Base-by-base conservation (phyloP, 2,329 filamentous ascomycete species). In the Fulvia fulva region DNA sequence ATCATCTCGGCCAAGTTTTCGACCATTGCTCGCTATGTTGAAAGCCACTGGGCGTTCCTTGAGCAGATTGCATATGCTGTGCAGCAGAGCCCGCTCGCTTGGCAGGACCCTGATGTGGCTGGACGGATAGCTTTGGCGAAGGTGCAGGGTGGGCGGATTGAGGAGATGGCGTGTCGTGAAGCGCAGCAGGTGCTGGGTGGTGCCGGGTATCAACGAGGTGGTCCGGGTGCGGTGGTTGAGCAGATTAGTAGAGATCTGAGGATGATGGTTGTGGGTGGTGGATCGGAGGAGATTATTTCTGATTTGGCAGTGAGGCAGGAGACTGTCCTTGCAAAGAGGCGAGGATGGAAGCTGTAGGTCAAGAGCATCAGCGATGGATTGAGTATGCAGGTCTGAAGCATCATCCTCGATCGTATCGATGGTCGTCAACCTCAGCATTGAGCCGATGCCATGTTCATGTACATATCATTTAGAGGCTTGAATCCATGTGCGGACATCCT, bases 181-280 rank as follows among this genome's bases (percentile, higher is more conserved):
- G 80, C 81, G 2, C 81, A 83, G 68, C 81, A 84, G 67, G 75
- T 83, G 14, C 72, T 83, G 65, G 80, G 80, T 8, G 80, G 80
- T 0, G 74, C 78, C 4, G 80, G 80, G 2, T 83, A 83, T 69
- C 77, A 80, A 45, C 77, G 74, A 61, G 85, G 69, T 8, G 80
- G 80, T 0, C 78, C 76, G 43, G 80, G 80, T 2, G 79, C 73
- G 32, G 74, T 76, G 1, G 77, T 83, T 43, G 81, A 83, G 67
- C 79, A 81, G 62, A 81, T 83, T 53, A 80, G 77, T 56, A 74
- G 80, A 28, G 80, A 83, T 71, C 73, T 79, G 34, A 73, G 80
- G 46, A 80, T 82, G 60, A 73, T 76, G 70, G 74, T 73, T 23
- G 71, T 72, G 2, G 71, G 71, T 21, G 71, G 71, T 11, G 71